A percentile compares a stretch with the other conserved stretches of the same genome.
Conservation (phyloP, 805 yeast species). For the Brettanomyces nanus region DNA sequence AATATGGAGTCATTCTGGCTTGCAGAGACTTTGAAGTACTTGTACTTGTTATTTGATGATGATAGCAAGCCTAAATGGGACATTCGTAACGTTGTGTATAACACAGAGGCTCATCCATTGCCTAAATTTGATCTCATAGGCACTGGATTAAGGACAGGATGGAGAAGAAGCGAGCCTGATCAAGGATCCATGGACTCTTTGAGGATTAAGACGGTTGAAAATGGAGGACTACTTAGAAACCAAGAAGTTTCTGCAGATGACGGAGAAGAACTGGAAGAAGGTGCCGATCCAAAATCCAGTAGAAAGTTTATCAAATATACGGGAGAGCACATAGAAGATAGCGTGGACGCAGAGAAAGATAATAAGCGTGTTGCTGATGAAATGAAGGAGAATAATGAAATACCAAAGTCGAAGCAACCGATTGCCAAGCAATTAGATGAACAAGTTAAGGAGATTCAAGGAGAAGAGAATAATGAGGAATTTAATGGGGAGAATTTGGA, state of each 20-base stretch:
- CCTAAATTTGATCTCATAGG: constrained; percentile 55
- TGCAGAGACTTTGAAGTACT: constrained; percentile 85
- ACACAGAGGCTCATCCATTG: constrained; percentile 91
- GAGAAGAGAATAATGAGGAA: constrained; percentile 5
- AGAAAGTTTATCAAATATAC: not conserved
- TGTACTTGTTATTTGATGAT: constrained; percentile 71
- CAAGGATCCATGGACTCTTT: not conserved
- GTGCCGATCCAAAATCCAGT: too few relatives aligned
- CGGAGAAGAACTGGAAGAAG: not conserved
- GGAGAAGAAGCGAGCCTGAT: constrained; percentile 32
- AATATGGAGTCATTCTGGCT: constrained; percentile 91
- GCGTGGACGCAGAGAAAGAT: constrained; percentile 4
- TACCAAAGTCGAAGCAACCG: constrained; percentile 19
- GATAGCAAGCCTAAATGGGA: constrained; percentile 45
- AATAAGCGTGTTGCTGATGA: constrained; percentile 16
- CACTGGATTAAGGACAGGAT: constrained; percentile 50
- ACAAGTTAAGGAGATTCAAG: constrained; percentile 16
- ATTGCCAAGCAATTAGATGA: constrained; percentile 21
- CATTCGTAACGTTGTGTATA: constrained; percentile 64
- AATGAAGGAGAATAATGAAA: constrained; percentile 15
- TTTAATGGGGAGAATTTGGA: too few relatives aligned
- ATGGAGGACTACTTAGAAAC: not conserved
- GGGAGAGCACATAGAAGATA: not conserved
- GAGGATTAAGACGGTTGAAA: not conserved
- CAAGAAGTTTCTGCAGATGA: not conserved